Conservation (phyloP, 116 monocot species). For the Papilionanthe hybrid region DNA sequence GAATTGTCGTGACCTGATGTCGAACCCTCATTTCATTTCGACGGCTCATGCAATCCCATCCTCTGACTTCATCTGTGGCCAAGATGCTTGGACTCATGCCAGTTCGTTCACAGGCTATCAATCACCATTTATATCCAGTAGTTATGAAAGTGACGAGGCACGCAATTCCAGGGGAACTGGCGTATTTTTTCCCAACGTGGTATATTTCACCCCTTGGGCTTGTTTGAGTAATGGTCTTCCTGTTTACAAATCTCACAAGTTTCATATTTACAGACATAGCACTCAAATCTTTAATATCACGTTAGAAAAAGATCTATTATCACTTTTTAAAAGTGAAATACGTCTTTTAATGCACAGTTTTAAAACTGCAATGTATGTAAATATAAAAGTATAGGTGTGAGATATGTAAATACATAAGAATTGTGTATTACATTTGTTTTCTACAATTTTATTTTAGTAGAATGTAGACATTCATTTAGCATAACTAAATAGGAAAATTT, state of each 20-base stretch:
- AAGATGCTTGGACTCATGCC: conserved; percentile 21
- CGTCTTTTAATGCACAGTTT: too few species aligned
- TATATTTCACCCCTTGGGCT: conserved; percentile 25
- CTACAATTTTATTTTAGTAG: background rate
- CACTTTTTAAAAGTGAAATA: too few species aligned
- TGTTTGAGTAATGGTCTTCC: background rate
- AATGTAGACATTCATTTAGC: background rate
- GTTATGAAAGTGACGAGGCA: conserved; percentile 42
- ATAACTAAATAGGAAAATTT: background rate
- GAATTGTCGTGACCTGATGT: conserved; percentile 21
- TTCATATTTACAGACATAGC: too few species aligned
- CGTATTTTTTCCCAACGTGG: conserved; percentile 79
- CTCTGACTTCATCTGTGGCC: conserved; percentile 17
- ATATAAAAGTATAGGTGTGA: too few species aligned
- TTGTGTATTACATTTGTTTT: background rate
- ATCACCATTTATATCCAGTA: conserved; percentile 22
- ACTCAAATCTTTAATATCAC: too few species aligned
- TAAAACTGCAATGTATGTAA: too few species aligned
- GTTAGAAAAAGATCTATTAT: too few species aligned
- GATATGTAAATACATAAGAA: too few species aligned
- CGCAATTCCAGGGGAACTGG: conserved; percentile 73
- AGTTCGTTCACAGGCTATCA: conserved; percentile 19
- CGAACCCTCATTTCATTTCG: conserved; percentile 6
- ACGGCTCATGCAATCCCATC: conserved; percentile 2
- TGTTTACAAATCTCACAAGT: too few species aligned